These are phyloP conservation scores for Lactarius indigo DNA, from an alignment of 768 basidiomycete species.

Conservation along the genomic window DNA sequence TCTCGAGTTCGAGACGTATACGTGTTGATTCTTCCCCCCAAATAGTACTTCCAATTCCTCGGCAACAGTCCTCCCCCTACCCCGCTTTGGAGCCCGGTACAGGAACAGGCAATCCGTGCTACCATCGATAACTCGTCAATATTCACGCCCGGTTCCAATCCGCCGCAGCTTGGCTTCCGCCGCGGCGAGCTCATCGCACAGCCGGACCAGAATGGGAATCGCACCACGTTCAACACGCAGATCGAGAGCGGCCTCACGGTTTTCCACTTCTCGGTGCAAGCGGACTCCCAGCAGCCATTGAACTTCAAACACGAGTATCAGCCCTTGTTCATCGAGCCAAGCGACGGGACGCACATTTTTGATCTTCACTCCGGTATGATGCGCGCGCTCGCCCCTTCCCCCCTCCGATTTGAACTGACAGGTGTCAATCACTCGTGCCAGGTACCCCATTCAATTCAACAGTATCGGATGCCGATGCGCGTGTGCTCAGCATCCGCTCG, in stretches of 20 bases:
- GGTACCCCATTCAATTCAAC: slow-evolving; percentile 58
- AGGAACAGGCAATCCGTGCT: slow-evolving; percentile 50
- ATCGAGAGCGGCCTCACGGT: slow-evolving; percentile 44
- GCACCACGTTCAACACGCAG: slow-evolving; percentile 33
- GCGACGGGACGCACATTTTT: slow-evolving; percentile 58
- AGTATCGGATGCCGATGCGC: slow-evolving; percentile 42
- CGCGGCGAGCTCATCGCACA: slow-evolving; percentile 59
- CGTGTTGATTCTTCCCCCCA: not conserved
- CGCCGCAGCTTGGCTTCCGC: slow-evolving; percentile 54
- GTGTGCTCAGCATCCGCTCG: slow-evolving; percentile 52
- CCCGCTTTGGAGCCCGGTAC: slow-evolving; percentile 44
- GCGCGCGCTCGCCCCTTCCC: not conserved
- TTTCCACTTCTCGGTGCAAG: slow-evolving; percentile 50
- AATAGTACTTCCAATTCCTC: slow-evolving; percentile 46
- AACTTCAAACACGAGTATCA: slow-evolving; percentile 61
- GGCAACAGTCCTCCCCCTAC: slow-evolving; percentile 40
- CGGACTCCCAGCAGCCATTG: slow-evolving; percentile 41
- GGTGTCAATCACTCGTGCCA: slow-evolving; percentile 22
- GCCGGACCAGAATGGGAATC: slow-evolving; percentile 36
- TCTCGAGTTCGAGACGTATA: not conserved
- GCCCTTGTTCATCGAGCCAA: slow-evolving; percentile 58
- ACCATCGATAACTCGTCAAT: slow-evolving; percentile 57
- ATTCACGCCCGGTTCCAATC: slow-evolving; percentile 48
- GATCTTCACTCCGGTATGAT: slow-evolving; percentile 38
- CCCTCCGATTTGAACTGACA: not conserved